Evolutionary conservation across 768 basidiomycete genomes (phyloP).

Genomic region (Megacollybia marginata): DNA sequence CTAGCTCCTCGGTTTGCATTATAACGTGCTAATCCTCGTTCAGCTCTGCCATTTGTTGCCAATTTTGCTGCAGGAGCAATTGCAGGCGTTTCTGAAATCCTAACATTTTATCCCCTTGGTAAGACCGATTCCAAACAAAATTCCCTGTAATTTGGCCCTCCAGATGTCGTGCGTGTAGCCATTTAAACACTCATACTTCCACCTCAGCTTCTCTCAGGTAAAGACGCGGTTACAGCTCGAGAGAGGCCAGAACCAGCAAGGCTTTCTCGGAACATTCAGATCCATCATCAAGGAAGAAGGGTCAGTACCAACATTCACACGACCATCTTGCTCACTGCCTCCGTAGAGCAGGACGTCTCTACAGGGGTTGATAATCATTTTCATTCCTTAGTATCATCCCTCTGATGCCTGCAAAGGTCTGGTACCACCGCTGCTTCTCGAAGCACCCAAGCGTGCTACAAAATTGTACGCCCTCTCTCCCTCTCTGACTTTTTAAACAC

Average conservation of each 20-base stretch:
- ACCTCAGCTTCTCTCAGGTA: constrained; percentile 43
- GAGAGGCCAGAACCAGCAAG: constrained; percentile 66
- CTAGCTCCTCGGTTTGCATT: no score
- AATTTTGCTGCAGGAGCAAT: constrained; percentile 96
- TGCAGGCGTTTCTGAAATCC: constrained; percentile 80
- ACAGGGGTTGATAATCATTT: constrained; percentile 54
- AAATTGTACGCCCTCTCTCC: constrained; percentile 60
- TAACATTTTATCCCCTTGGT: constrained; percentile 90
- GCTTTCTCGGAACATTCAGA: constrained; percentile 77
- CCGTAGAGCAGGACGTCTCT: constrained; percentile 68
- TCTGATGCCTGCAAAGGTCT: constrained; percentile 44
- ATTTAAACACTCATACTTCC: constrained; percentile 5
- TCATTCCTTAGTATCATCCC: not conserved
- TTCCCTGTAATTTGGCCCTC: not conserved
- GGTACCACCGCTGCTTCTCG: constrained; percentile 89
- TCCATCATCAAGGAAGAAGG: constrained; percentile 88
- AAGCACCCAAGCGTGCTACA: constrained; percentile 97
- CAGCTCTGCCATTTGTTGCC: constrained; percentile 79
- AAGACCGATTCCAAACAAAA: constrained; percentile 15
- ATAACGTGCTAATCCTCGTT: no score
- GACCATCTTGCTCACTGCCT: no score
- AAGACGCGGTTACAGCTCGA: constrained; percentile 99
- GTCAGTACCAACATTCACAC: constrained; percentile 32
- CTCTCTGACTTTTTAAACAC: not conserved
- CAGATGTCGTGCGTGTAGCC: constrained; percentile 72